Evolutionary conservation across 2,329 filamentous ascomycete genomes (phyloP), one percentile per base, ranked within the genome.

Genomic region (Hypoxylon sp.): DNA sequence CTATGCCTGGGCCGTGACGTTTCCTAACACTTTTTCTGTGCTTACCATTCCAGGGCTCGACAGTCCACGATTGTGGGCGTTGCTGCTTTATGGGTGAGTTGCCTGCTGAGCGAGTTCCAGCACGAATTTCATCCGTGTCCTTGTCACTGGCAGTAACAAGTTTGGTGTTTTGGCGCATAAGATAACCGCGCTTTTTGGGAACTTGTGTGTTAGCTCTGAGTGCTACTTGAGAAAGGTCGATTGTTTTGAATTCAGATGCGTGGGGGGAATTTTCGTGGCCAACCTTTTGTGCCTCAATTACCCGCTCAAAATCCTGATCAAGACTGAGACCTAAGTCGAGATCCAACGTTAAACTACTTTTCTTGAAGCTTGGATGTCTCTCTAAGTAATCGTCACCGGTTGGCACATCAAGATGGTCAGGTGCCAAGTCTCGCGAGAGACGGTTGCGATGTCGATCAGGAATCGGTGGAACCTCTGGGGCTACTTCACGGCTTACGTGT

Each of bases 121-220:
- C 79, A 79, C 83, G 80, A 71, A 81, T 71, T 80, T 90, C 76
- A 78, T 91, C 83, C 32, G 84, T 81, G 68, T 91, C 85, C 71
- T 91, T 91, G 79, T 93, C 91, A 78, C 91, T 97, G n/a, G 96
- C 96, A 53, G 97, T 90, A 55, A 99, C 93, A 59, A 99, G 88
- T 80, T 98, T 98, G 2, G 95, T 98, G 81, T 98, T 99, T 75
- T 99, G 95, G 75, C 96, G 90, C 95, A 98, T 99, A 49, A 98
- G 86, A 77, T 99, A 99, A 62, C 96, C 96, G 84, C 97, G 94
- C 94, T 98, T 92, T 89, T 85, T 86, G 73, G 80, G 84, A 74
- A 82, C 75, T 76, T 80, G 85, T 75, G 83, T 77, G 86, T 93
- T 90, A 93, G 91, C 86, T 89, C 85, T 80, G 63, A 76, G 66